Evolutionary conservation across 1,284 basidiomycete genomes (phyloP).

Genomic region (Malassezia arunalokei): DNA sequence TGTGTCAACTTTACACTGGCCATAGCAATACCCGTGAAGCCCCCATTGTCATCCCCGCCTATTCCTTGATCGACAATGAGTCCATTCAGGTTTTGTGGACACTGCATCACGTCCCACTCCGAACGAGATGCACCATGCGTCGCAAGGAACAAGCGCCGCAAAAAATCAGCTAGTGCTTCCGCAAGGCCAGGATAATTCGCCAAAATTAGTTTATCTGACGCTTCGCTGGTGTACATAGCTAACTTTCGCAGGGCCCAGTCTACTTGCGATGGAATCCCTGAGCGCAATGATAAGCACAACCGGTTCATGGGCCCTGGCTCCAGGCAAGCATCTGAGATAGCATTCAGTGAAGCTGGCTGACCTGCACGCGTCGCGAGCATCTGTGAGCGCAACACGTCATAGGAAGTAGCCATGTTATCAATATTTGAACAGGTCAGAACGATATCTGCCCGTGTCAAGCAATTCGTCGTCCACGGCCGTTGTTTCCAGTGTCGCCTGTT

Average conservation of each 20-base stretch:
- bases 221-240: slow-evolving; percentile 16
- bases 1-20: neutral
- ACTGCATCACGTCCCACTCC: slow-evolving; percentile 22
- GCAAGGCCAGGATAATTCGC: slow-evolving; percentile 29
- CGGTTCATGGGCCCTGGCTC: slow-evolving; percentile 33
- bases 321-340: slow-evolving; percentile 17
- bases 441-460: no score
- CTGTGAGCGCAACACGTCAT: neutral
- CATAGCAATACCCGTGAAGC: neutral
- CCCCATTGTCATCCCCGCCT: slow-evolving; percentile 15
- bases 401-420: neutral
- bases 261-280: slow-evolving; percentile 36
- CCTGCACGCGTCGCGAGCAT: neutral
- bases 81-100: neutral
- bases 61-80: slow-evolving; percentile 21
- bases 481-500: no score
- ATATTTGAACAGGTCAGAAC: no score
- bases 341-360: neutral
- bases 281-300: slow-evolving; percentile 33
- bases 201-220: slow-evolving; percentile 18
- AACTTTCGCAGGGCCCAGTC: slow-evolving; percentile 39
- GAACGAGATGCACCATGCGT: slow-evolving; percentile 19
- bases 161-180: slow-evolving; percentile 28
- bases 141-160: slow-evolving; percentile 24
- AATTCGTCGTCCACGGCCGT: no score